These are phyloP conservation scores for Fusarium brachygibbosum DNA, from an alignment of 2,329 filamentous ascomycete species.

Conservation along the genomic window DNA sequence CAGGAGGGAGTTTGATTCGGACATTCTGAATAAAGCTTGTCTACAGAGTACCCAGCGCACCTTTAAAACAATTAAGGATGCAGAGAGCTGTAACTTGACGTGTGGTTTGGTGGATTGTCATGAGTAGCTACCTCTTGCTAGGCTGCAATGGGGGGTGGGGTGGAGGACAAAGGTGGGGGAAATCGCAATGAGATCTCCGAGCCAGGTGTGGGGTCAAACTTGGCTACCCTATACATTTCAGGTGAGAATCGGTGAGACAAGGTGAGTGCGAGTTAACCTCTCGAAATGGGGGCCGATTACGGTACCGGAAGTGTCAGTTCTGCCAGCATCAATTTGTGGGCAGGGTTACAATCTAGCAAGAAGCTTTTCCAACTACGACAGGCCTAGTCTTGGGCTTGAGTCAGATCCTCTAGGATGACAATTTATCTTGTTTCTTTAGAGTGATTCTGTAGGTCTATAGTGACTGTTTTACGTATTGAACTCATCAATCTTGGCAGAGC, in stretches of 20 bases:
- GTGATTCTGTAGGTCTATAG: not conserved
- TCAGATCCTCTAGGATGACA: not conserved
- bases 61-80: conserved; percentile 18
- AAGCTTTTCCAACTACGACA: not conserved
- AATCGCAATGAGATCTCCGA: not conserved
- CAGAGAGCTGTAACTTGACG: conserved; percentile 42
- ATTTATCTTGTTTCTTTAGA: not conserved
- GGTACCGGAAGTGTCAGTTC: not conserved
- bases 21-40: conserved; percentile 52
- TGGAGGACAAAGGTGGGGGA: conserved; percentile 20
- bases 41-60: conserved; percentile 3
- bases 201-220: not conserved
- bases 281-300: not conserved
- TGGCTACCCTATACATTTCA: not conserved
- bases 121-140: conserved; percentile 21
- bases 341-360: not conserved
- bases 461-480: conserved; percentile 4
- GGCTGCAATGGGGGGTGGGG: conserved; percentile 35
- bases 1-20: conserved; percentile 53
- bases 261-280: not conserved
- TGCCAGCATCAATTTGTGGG: not conserved
- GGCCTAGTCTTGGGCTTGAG: not conserved
- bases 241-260: conserved; percentile 1
- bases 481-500: conserved; percentile 4
- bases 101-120: conserved; percentile 35